These are phyloP conservation scores for Stylosanthes scabra DNA, from an alignment of 331 rosid species.

Conservation along the genomic window DNA sequence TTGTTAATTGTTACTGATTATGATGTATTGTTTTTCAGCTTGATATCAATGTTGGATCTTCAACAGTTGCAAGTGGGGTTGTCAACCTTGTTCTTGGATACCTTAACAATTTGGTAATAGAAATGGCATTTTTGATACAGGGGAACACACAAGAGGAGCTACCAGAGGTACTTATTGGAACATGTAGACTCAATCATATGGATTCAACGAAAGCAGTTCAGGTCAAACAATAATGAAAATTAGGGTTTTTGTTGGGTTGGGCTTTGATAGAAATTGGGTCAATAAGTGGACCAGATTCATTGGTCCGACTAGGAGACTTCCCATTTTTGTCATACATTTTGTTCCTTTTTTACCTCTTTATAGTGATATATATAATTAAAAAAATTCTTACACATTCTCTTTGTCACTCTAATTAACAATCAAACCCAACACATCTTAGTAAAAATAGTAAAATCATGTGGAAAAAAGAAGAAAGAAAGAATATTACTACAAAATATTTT, in stretches of 20 bases:
- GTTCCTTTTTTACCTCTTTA: too few relatives aligned
- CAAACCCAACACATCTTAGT: too few relatives aligned
- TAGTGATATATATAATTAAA: too few relatives aligned
- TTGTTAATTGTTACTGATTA: background rate
- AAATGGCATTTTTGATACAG: slow-evolving; percentile 79
- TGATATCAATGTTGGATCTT: slow-evolving; percentile 61
- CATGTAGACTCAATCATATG: slow-evolving; percentile 66
- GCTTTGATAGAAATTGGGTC: background rate
- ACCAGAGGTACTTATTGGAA: slow-evolving; percentile 70
- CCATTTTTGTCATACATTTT: too few relatives aligned
- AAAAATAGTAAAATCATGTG: too few relatives aligned
- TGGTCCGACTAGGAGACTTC: background rate
- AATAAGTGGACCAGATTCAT: background rate
- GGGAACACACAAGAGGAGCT: slow-evolving; percentile 73
- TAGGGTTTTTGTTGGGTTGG: background rate
- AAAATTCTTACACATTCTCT: too few relatives aligned
- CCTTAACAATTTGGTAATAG: slow-evolving; percentile 69
- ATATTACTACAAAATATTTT: too few relatives aligned
- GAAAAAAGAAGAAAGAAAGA: too few relatives aligned
- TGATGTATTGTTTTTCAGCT: slow-evolving; percentile 42
- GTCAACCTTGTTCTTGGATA: slow-evolving; percentile 70
- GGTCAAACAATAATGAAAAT: background rate
- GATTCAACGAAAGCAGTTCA: slow-evolving; percentile 57
- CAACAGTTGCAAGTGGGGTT: slow-evolving; percentile 71
- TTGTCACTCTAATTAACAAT: too few relatives aligned